Evolutionary conservation across 2,329 filamentous ascomycete genomes (phyloP).

Genomic region (Fusarium luffae): DNA sequence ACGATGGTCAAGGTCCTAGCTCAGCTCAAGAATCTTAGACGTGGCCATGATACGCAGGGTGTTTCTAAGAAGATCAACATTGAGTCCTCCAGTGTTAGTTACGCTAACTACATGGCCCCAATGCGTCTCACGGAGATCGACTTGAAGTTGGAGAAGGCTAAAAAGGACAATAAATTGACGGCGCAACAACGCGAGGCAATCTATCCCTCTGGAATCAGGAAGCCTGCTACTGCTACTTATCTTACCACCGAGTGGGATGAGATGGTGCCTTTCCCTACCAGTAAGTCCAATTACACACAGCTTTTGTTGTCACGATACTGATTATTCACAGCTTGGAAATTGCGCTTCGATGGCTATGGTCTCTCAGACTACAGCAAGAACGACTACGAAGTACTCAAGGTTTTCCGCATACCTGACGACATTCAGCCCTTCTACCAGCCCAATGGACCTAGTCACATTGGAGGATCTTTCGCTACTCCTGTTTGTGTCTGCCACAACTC

Average conservation of each 20-base stretch:
- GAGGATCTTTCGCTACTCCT: conserved; percentile 15
- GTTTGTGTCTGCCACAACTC: neutral
- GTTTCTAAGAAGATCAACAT: conserved; percentile 30
- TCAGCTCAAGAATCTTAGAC: conserved; percentile 31
- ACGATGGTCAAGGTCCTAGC: conserved; percentile 34
- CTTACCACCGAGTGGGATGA: conserved; percentile 39
- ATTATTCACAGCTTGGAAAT: conserved; percentile 12
- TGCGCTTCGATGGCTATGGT: conserved; percentile 29
- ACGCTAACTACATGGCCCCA: conserved; percentile 36
- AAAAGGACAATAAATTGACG: neutral
- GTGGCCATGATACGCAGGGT: conserved; percentile 25
- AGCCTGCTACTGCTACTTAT: conserved; percentile 30
- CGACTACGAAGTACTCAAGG: neutral
- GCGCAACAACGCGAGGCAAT: neutral
- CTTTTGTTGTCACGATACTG: too few relatives aligned
- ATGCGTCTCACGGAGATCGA: conserved; percentile 23
- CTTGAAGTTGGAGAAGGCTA: conserved; percentile 7
- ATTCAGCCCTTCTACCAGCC: conserved; percentile 16
- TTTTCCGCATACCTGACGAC: neutral
- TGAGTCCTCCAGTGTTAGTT: conserved; percentile 18
- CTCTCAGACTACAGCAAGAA: conserved; percentile 11
- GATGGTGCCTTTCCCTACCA: conserved; percentile 37
- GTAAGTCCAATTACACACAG: neutral
- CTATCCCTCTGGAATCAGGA: conserved; percentile 6
- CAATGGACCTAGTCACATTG: neutral